phyloP scores from a whole-genome alignment of 1,284 basidiomycete genomes.

The Apiotrichum siamense region DNA sequence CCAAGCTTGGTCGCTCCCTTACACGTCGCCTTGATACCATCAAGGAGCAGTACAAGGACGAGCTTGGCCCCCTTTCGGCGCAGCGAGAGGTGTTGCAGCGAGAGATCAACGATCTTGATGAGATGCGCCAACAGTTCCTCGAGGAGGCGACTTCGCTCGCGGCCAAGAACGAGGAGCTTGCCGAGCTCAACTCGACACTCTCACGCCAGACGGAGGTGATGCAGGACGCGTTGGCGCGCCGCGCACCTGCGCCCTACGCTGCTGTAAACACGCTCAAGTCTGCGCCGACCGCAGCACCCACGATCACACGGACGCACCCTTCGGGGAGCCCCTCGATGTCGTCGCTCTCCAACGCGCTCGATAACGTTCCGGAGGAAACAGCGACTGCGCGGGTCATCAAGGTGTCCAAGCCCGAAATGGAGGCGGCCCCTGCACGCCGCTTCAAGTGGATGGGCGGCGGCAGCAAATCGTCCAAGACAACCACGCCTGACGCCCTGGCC shows the following conservation, averaged over 20 bases:
- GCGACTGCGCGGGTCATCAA: conserved; percentile 45
- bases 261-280: conserved; percentile 11
- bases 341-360: conserved; percentile 40
- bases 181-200: conserved; percentile 75
- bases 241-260: conserved; percentile 26
- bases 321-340: conserved; percentile 47
- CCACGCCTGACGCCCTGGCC: background rate
- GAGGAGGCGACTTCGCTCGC: conserved; percentile 88
- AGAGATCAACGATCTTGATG: conserved; percentile 81
- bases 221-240: conserved; percentile 40
- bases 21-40: conserved; percentile 82
- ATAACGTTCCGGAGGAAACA: conserved; percentile 46
- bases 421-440: conserved; percentile 48
- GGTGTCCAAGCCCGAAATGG: conserved; percentile 46
- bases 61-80: conserved; percentile 74
- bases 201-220: conserved; percentile 63
- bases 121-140: conserved; percentile 75
- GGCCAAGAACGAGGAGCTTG: conserved; percentile 85
- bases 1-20: conserved; percentile 62
- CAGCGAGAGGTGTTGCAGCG: conserved; percentile 71
- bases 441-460: conserved; percentile 53
- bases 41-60: conserved; percentile 78
- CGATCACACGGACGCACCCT: conserved; percentile 21
- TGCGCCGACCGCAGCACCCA: background rate
- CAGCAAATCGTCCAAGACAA: conserved; percentile 49